Conservation (phyloP, 2,329 filamentous ascomycete genomes). For the Alternaria incomplexa region DNA sequence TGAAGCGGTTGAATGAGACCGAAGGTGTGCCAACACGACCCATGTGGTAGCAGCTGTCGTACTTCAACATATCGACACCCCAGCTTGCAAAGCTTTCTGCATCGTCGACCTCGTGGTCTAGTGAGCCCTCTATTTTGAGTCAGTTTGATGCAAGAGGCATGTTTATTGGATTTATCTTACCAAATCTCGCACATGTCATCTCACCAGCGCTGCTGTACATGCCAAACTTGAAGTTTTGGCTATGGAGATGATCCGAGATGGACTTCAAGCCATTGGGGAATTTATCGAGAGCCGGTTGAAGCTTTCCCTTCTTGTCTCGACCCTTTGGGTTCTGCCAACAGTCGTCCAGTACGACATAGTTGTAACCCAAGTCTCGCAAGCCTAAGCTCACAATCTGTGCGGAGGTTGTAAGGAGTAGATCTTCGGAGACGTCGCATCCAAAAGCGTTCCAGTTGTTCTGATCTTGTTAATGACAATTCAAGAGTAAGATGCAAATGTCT, state of each 20-base stretch:
- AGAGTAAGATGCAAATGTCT: neutral
- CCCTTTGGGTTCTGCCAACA: slow-evolving; percentile 60
- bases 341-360: slow-evolving; percentile 67
- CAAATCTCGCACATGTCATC: slow-evolving; percentile 62
- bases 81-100: slow-evolving; percentile 36
- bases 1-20: slow-evolving; percentile 35
- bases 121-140: slow-evolving; percentile 21
- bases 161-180: slow-evolving; percentile 21
- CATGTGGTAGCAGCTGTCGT: slow-evolving; percentile 46
- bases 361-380: slow-evolving; percentile 37
- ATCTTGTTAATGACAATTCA: neutral
- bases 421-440: slow-evolving; percentile 36
- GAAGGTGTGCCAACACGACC: slow-evolving; percentile 34
- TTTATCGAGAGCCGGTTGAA: slow-evolving; percentile 56
- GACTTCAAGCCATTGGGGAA: slow-evolving; percentile 66
- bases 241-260: slow-evolving; percentile 51
- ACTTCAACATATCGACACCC: slow-evolving; percentile 47
- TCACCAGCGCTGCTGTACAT: slow-evolving; percentile 66
- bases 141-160: too few species aligned
- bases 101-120: slow-evolving; percentile 34
- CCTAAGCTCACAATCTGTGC: slow-evolving; percentile 30
- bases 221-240: slow-evolving; percentile 63
- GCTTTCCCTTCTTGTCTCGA: slow-evolving; percentile 49
- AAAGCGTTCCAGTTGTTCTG: slow-evolving; percentile 37
- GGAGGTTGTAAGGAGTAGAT: slow-evolving; percentile 33